A percentile compares a stretch with the other conserved stretches of the same genome.
Evolutionary conservation across 495 filamentous ascomycete genomes (phyloP).

Genomic region (Lasiosphaeria miniovina): DNA sequence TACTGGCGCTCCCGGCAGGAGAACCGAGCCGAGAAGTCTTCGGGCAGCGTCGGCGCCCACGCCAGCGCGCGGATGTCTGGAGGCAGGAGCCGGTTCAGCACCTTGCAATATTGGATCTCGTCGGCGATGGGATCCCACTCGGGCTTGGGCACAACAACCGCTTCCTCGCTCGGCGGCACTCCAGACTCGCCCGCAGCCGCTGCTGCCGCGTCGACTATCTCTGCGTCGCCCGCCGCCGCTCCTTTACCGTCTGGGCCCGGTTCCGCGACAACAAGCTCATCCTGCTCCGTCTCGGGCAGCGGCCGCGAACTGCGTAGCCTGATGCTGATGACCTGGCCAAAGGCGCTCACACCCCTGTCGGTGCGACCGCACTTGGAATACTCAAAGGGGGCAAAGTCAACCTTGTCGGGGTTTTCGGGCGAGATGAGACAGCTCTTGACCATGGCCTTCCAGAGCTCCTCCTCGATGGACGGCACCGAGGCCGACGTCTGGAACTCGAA

Average conservation of each 20-base stretch:
- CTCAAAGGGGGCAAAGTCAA: conserved; percentile 74
- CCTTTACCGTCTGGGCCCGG: neutral
- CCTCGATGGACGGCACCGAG: conserved; percentile 75
- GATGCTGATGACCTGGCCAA: conserved; percentile 89
- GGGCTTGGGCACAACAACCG: conserved; percentile 12
- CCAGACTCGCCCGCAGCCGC: neutral
- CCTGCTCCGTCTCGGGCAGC: conserved; percentile 25
- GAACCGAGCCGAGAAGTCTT: conserved; percentile 86
- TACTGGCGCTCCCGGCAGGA: conserved; percentile 86
- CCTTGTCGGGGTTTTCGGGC: conserved; percentile 53
- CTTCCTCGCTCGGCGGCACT: conserved; percentile 1
- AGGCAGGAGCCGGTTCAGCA: conserved; percentile 84
- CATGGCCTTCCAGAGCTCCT: conserved; percentile 86
- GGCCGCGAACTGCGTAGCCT: conserved; percentile 76
- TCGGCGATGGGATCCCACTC: conserved; percentile 72
- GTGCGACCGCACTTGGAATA: conserved; percentile 95
- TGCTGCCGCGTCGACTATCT: conserved; percentile 2
- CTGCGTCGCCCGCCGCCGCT: neutral
- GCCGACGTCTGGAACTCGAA: conserved; percentile 76
- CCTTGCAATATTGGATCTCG: conserved; percentile 75
- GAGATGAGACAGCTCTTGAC: conserved; percentile 75
- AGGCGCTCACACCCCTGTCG: conserved; percentile 90
- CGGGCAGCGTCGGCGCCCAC: conserved; percentile 82
- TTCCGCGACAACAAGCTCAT: conserved; percentile 2
- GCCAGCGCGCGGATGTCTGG: conserved; percentile 85